These are phyloP conservation scores for Trichoderma sp. DNA, from an alignment of 2,329 filamentous ascomycete species.

Conservation along the genomic window DNA sequence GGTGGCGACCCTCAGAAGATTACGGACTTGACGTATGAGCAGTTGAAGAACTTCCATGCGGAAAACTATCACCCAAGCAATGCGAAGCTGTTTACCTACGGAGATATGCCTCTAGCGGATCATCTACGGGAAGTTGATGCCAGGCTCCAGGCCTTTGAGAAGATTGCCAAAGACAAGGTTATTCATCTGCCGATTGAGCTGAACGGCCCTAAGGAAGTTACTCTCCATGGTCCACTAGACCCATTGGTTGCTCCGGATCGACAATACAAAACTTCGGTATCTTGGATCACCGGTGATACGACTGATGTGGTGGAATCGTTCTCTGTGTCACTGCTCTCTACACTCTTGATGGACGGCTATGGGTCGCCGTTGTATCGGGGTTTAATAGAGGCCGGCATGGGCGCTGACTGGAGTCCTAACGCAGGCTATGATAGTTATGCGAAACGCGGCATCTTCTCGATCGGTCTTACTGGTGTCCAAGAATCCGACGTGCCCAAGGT, in stretches of 20 bases:
- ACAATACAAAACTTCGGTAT: constrained; percentile 91
- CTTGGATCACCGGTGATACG: constrained; percentile 86
- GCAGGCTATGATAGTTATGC: constrained; percentile 84
- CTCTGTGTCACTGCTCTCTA: constrained; percentile 77
- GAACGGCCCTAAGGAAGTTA: constrained; percentile 67
- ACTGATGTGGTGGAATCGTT: constrained; percentile 86
- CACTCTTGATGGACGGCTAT: constrained; percentile 88
- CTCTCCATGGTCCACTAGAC: constrained; percentile 78
- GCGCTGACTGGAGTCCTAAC: constrained; percentile 92
- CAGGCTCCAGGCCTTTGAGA: constrained; percentile 72
- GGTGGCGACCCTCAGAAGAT: constrained; percentile 96
- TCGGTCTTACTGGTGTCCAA: constrained; percentile 88
- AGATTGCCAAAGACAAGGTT: constrained; percentile 67
- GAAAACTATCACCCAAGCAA: constrained; percentile 98
- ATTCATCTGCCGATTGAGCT: constrained; percentile 78
- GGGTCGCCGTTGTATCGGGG: constrained; percentile 90
- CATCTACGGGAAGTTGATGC: constrained; percentile 79
- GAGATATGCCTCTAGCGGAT: constrained; percentile 81
- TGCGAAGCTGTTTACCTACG: constrained; percentile 93
- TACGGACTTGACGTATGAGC: constrained; percentile 89
- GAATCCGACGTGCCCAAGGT: constrained; percentile 76
- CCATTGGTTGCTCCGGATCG: constrained; percentile 81
- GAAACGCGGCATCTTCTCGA: constrained; percentile 79
- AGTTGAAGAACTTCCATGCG: constrained; percentile 84
- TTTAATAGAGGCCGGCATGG: constrained; percentile 85